Evolutionary conservation across 768 basidiomycete species (phyloP).

Genomic region (Auricularia auricula-judae): DNA sequence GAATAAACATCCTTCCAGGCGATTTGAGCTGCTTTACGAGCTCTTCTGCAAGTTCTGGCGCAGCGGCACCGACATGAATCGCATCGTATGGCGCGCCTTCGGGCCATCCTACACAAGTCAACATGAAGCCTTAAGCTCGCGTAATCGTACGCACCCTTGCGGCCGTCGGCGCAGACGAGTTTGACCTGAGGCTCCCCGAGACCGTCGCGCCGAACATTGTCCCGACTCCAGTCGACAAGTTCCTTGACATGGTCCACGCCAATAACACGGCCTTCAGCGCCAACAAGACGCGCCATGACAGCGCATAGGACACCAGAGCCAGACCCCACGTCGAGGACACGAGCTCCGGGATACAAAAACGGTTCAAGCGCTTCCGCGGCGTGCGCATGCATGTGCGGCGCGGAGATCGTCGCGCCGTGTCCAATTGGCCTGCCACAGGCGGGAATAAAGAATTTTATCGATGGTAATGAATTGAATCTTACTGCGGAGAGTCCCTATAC

Average conservation of each 20-base stretch:
- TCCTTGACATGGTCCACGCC: slow-evolving; percentile 88
- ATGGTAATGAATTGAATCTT: slow-evolving; percentile 1
- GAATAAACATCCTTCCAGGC: slow-evolving; percentile 86
- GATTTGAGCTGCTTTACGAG: slow-evolving; percentile 69
- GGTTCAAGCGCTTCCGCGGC: slow-evolving; percentile 70
- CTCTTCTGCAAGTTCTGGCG: slow-evolving; percentile 55
- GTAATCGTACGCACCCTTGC: background rate
- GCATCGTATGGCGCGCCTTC: slow-evolving; percentile 52
- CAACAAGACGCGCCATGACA: slow-evolving; percentile 66
- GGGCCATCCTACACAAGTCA: slow-evolving; percentile 18
- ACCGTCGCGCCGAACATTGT: slow-evolving; percentile 60
- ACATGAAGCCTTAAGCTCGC: too few relatives aligned
- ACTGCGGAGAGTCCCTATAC: slow-evolving; percentile 76
- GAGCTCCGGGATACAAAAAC: slow-evolving; percentile 55
- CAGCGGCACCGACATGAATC: slow-evolving; percentile 93
- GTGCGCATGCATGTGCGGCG: slow-evolving; percentile 96
- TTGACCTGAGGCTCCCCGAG: slow-evolving; percentile 23
- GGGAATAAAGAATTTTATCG: background rate
- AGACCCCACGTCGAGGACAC: slow-evolving; percentile 81
- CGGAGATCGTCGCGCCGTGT: slow-evolving; percentile 85
- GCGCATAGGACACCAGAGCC: slow-evolving; percentile 84
- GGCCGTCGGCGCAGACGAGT: background rate
- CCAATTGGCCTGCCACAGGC: slow-evolving; percentile 48
- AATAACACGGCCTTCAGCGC: slow-evolving; percentile 47
- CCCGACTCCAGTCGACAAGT: slow-evolving; percentile 56